phyloP scores from a whole-genome alignment of 1,139 yeast species.

The Kluyveromyces sp. region DNA sequence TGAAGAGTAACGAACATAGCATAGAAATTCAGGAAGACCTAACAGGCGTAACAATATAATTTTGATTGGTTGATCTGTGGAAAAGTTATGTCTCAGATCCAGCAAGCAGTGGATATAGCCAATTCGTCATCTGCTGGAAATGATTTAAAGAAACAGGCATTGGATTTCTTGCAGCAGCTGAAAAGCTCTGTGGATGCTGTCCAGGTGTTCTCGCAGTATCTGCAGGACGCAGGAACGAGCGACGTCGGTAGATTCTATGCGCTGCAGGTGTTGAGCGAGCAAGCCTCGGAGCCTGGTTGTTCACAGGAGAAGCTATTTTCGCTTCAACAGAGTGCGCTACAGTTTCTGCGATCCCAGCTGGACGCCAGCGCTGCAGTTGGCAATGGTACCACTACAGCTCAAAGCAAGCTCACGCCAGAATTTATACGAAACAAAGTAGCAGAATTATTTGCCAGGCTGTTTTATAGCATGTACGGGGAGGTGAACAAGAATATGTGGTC shows the following conservation, averaged over 20 bases:
- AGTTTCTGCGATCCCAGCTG: slow-evolving; percentile 35
- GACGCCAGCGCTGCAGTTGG: slow-evolving; percentile 16
- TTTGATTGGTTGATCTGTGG: neutral
- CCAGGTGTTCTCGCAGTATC: slow-evolving; percentile 62
- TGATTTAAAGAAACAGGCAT: slow-evolving; percentile 71
- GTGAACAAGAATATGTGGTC: slow-evolving; percentile 48
- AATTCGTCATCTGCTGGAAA: slow-evolving; percentile 70
- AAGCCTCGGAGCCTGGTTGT: slow-evolving; percentile 33
- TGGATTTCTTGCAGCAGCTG: slow-evolving; percentile 67
- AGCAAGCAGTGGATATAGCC: slow-evolving; percentile 89
- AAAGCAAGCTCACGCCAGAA: slow-evolving; percentile 41
- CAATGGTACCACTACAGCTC: neutral
- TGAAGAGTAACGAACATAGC: too few relatives aligned
- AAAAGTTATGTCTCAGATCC: slow-evolving; percentile 63
- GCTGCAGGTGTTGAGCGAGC: slow-evolving; percentile 70
- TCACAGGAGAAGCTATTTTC: slow-evolving; percentile 14
- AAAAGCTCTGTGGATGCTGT: slow-evolving; percentile 76
- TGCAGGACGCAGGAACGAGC: slow-evolving; percentile 39
- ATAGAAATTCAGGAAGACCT: too few relatives aligned
- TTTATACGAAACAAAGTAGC: slow-evolving; percentile 75
- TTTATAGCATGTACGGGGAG: slow-evolving; percentile 52
- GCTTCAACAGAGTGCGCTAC: slow-evolving; percentile 40
- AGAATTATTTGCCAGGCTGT: slow-evolving; percentile 63
- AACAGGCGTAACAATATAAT: too few relatives aligned
- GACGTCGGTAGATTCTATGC: slow-evolving; percentile 67